Evolutionary conservation across 257 asterid genomes (phyloP).

Genomic region (Cruciata laevipes): DNA sequence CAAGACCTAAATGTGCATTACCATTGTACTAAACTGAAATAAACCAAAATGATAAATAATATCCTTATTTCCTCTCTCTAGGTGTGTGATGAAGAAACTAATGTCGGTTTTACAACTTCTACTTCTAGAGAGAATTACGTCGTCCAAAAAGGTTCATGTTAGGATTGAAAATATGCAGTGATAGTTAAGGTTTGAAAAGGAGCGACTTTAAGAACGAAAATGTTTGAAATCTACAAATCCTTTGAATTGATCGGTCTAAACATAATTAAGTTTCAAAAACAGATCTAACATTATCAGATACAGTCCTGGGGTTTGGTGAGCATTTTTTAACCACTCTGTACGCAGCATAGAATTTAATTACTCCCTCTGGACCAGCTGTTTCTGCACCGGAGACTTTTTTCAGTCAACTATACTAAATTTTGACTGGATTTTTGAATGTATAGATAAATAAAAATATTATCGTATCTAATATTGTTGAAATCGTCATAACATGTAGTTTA

Average conservation of each 20-base stretch:
- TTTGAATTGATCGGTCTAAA: neutral
- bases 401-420: too few relatives aligned
- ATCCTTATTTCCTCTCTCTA: neutral
- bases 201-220: neutral
- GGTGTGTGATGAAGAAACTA: neutral
- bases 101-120: neutral
- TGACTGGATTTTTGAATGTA: too few relatives aligned
- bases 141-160: neutral
- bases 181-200: neutral
- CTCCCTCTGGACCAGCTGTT: too few relatives aligned
- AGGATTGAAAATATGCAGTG: neutral
- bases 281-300: neutral
- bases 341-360: neutral
- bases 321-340: neutral
- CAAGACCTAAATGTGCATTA: too few relatives aligned
- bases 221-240: neutral
- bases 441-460: too few relatives aligned
- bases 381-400: too few relatives aligned
- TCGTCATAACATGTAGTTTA: too few relatives aligned
- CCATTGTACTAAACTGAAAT: too few relatives aligned
- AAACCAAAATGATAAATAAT: too few relatives aligned
- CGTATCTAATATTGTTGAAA: too few relatives aligned
- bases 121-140: neutral
- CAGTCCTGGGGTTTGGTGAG: neutral
- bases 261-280: neutral